Conservation (phyloP, 2,329 filamentous ascomycete genomes). For the Penicillium sp. region DNA sequence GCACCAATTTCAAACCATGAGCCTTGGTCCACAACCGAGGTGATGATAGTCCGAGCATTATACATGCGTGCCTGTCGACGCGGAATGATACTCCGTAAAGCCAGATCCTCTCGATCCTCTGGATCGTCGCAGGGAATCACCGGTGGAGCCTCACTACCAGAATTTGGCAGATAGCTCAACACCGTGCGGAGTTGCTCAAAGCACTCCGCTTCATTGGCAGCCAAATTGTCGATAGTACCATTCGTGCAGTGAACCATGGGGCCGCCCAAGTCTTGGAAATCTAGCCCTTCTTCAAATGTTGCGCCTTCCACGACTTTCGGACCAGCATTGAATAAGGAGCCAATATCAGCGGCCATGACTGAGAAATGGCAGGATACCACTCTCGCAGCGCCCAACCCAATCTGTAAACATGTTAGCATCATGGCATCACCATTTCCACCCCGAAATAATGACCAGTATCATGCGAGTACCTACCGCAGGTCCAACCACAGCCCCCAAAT, state of each 20-base stretch:
- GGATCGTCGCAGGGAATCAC: conserved; percentile 56
- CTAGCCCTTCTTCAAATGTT: conserved; percentile 68
- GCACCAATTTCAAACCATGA: conserved; percentile 70
- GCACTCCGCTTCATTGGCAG: conserved; percentile 64
- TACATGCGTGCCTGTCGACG: conserved; percentile 66
- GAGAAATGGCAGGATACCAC: conserved; percentile 69
- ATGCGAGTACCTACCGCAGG: conserved; percentile 54
- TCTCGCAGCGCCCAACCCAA: conserved; percentile 67
- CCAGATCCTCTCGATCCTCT: conserved; percentile 55
- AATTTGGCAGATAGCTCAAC: conserved; percentile 64
- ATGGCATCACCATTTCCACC: background rate
- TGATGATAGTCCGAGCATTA: conserved; percentile 63
- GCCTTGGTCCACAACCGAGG: conserved; percentile 59
- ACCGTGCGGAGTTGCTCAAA: conserved; percentile 66
- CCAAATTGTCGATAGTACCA: conserved; percentile 70
- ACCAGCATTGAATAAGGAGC: conserved; percentile 68
- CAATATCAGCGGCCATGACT: conserved; percentile 69
- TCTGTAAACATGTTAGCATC: conserved; percentile 38
- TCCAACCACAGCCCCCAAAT: conserved; percentile 67
- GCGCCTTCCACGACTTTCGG: conserved; percentile 67
- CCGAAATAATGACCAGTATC: background rate
- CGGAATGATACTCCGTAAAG: conserved; percentile 63
- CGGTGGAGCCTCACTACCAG: conserved; percentile 62
- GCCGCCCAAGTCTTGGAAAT: conserved; percentile 65
- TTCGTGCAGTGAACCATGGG: conserved; percentile 68